phyloP scores from a whole-genome alignment of 139 green algal species.

The Eudorina sp. region DNA sequence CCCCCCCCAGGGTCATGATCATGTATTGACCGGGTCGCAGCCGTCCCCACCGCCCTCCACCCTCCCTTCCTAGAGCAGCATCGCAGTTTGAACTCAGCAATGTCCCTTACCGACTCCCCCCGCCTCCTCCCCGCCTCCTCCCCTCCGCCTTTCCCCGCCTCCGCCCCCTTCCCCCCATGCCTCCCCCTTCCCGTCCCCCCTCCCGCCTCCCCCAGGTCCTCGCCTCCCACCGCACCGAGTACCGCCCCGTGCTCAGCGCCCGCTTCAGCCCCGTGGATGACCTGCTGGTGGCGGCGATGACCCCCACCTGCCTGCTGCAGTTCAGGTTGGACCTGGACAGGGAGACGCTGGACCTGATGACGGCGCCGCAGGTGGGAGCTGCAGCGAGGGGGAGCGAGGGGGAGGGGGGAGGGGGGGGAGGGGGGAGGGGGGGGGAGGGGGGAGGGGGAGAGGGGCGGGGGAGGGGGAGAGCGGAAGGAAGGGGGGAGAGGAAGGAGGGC shows the following conservation, averaged over 20 bases:
- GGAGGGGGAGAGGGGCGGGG: not conserved
- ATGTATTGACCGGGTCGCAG: too few relatives aligned
- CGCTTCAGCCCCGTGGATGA: constrained; percentile 55
- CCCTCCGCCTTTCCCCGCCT: not conserved
- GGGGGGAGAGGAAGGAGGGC: not conserved
- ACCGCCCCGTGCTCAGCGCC: constrained; percentile 6
- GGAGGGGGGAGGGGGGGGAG: not conserved
- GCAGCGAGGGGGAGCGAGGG: not conserved
- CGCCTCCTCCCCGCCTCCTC: not conserved
- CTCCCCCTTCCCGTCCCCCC: not conserved
- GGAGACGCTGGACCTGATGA: not conserved
- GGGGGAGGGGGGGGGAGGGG: not conserved
- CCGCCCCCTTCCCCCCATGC: not conserved
- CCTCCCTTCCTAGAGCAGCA: too few relatives aligned
- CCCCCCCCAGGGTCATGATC: too few relatives aligned
- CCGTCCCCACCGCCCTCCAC: too few relatives aligned
- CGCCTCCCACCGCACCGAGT: constrained; percentile 5
- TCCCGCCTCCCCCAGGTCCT: constrained; percentile 20
- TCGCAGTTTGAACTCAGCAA: too few relatives aligned
- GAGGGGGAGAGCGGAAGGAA: not conserved
- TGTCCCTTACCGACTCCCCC: too few relatives aligned
- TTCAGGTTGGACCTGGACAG: constrained; percentile 43
- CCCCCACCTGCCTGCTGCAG: not conserved
- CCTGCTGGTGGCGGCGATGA: constrained; percentile 44
- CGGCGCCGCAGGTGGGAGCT: not conserved